Conservation (phyloP, 192 early-diverging fungal species). For the Cetraspora pellucida region DNA sequence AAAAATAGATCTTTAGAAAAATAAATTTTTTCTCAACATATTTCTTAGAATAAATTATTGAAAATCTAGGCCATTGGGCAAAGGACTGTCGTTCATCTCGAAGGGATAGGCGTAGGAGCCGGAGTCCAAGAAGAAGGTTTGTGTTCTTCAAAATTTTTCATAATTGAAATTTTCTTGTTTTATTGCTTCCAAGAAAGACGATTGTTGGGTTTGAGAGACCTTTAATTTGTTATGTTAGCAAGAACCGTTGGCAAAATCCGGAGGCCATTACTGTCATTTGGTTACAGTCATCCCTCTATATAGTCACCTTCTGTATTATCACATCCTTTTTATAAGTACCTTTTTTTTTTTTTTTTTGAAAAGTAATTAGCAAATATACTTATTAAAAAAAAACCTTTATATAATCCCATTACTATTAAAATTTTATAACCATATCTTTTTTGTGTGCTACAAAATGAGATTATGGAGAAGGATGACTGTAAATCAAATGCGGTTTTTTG, state of each 20-base stretch:
- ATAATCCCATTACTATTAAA: too few relatives aligned
- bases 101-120: conserved; percentile 19
- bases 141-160: conserved; percentile 9
- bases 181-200: conserved; percentile 18
- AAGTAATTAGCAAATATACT: too few relatives aligned
- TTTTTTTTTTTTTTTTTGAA: too few relatives aligned
- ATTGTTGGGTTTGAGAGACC: conserved; percentile 8
- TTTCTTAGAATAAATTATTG: not conserved
- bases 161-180: conserved; percentile 8
- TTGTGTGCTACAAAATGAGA: too few relatives aligned
- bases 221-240: not conserved
- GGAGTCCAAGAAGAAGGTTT: conserved; percentile 35
- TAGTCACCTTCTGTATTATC: too few relatives aligned
- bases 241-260: not conserved
- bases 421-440: too few relatives aligned
- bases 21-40: not conserved
- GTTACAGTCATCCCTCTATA: too few relatives aligned
- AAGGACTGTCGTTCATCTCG: conserved; percentile 29
- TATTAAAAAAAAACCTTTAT: too few relatives aligned
- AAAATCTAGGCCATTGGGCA: conserved; percentile 31
- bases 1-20: not conserved
- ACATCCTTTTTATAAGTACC: too few relatives aligned
- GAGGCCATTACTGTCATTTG: too few relatives aligned
- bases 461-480: too few relatives aligned
- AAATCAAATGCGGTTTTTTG: not conserved